Base-by-base conservation (phyloP, 768 basidiomycete species). In the Mycena maculata region DNA sequence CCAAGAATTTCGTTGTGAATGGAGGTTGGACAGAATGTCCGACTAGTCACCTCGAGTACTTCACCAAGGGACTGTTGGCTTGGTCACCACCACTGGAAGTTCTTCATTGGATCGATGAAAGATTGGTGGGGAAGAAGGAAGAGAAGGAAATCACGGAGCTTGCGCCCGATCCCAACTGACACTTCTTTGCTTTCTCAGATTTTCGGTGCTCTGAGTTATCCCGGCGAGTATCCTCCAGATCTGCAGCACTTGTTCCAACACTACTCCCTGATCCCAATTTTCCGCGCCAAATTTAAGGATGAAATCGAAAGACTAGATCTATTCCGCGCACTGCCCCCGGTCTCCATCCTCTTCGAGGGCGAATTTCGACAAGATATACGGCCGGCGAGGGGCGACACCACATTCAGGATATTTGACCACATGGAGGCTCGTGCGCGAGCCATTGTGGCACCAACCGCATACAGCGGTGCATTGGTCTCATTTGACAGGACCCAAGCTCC, bases 31-130 rank as follows among this genome's bases (percentile, higher is more conserved):
- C 49, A 50, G 49, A 50, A 33, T 50, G 49, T 20, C 49, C 49
- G 28, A 50, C 49, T 50, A 30, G 49, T 20, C 49, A 50, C 31
- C 27, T 50, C 11, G 49, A 50, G 49, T 50, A 50, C 30, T 50
- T 50, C 49, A 50, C 49, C 13, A 50, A 50, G 28, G 28, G 49
- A 28, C 5, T 31, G 3, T 10, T 50, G 22, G 49, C 31, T 20
- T 50, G 49, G 49, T 50, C 49, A 7, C 49, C 49, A 20, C 49
- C 49, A 9, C 28, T 50, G 49, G 49, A 50, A 9, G 7, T 50
- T 8, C 49, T 50, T 28, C 3, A 31, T 15, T 50, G 49, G 49
- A 50, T 31, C 7, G 8, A 50, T 28, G 31, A 31, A 50, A 7
- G n/a, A 50, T 3, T 50, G 49, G 18, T 30, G 49, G 49, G 49